Evolutionary conservation across 768 basidiomycete genomes (phyloP), one percentile per base, ranked within the genome.

Genomic region (Serendipita vermifera): DNA sequence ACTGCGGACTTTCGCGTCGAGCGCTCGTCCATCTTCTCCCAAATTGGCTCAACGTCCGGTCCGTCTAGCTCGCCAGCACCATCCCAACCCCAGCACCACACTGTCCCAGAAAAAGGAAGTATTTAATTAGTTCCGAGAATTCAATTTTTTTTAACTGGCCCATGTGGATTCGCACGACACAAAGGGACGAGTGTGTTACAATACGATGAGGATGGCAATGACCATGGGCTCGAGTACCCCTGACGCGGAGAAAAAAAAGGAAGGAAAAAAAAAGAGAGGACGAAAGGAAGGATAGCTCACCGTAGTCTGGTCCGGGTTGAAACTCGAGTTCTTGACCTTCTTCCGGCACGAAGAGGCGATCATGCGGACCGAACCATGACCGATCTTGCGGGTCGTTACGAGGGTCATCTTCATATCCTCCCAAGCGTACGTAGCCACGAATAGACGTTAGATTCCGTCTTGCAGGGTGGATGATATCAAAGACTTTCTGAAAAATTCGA

Each of bases 61-160:
- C 93, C 94, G 61, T 97, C 94, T 22, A 99, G 77, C 65, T 99
- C 94, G 17, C 94, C 94, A 2, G 94, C 94, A 13, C 94, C 94
- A 64, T 99, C 94, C 94, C 94, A 99, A 17, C 94, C 94, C 94
- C 94, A 97, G 66, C 94, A 98, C 94, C 94, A 97, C 11, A 98
- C 94, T 96, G 64, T 36, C 46, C 59, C 33, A 39, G 14, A 20
- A 33, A 41, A 31, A 36, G 26, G 27, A 31, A 11, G 17, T 9
- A 33, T 29, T 15, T 40, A 51, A 55, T n/a, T 38, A 54, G 33
- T 3, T 2, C 14, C 5, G 24, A 29, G 36, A 33, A 38, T 24
- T 24, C 32, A 43, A 31, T 20, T 20, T 14, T 1, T 4, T 3
- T 1, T n/a, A n/a, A n/a, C n/a, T n/a, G n/a, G n/a, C n/a, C n/a